Evolutionary conservation across 441 rosid species (phyloP), one percentile per base, ranked within the genome.

Genomic region (Populus hybrid): DNA sequence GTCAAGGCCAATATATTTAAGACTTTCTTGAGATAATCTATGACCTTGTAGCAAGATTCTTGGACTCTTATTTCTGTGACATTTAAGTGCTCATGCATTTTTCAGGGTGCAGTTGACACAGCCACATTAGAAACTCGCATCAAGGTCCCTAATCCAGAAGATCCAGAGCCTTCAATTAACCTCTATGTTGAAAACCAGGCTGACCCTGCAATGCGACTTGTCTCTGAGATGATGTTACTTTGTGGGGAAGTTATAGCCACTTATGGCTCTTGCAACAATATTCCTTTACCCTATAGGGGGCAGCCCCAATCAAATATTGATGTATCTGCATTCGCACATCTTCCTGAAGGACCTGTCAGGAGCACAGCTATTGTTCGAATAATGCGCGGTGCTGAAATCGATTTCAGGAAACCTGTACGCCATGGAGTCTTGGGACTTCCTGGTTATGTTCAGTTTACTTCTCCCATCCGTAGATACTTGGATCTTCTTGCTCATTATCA

Each of bases 401-500:
- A 95, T 87, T 92, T 91, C 77, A 84, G 95, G 83, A 90, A 90
- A 80, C 98, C 99, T 72, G 74, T 86, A 73, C 93, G 97, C 70
- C 99, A 95, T 85, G 99, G 99, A 29, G 73, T 90, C 80, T 87
- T 95, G 29, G 99, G 98, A 65, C 74, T 95, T 83, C 98, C 97
- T 81, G 98, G 99, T 82, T 93, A 95, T 76, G 99, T 95, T 79
- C 99, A 94, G 83, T 95, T 95, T 85, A 94, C 98, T 69, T 95
- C 98, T 79, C 99, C 99, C 67, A 94, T 95, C 64, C 99, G 99
- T 77, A 88, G 98, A 79, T 95, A 95, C 81, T 86, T 91, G 93
- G 99, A 95, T 86, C 98, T 95, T 81, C 89, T 95, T 83, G 97
- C 99, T 63, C 99, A 95, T 83, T 95, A 92, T 87, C 98, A 95